phyloP scores from a whole-genome alignment of 805 yeast species.

The Wickerhamomyces ciferrii region DNA sequence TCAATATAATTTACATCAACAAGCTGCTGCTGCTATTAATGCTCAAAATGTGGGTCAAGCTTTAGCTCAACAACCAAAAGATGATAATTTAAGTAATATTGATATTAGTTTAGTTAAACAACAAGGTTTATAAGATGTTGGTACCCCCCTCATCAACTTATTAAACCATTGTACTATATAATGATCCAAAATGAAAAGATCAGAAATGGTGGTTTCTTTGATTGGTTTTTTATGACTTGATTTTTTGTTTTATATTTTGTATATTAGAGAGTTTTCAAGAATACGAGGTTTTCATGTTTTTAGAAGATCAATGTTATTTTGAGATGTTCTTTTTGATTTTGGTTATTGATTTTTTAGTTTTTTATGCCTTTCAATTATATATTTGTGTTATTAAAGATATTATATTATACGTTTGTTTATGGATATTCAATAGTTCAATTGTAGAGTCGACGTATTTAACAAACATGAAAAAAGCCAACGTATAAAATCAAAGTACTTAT shows the following conservation, averaged over 20 bases:
- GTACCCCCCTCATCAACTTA: no score
- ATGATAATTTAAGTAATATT: conserved; percentile 19
- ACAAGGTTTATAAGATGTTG: conserved; percentile 10
- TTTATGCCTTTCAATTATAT: background rate
- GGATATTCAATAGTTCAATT: no score
- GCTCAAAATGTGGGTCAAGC: background rate
- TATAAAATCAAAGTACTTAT: background rate
- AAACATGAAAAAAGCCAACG: background rate
- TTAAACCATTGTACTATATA: background rate
- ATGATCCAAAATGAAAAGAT: background rate
- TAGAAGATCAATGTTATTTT: background rate
- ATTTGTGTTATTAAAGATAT: background rate
- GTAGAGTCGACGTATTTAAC: no score
- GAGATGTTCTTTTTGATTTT: background rate
- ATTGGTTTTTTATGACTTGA: background rate
- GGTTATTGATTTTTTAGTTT: background rate
- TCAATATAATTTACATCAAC: conserved; percentile 1
- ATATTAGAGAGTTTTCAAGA: no score
- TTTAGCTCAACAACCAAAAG: conserved; percentile 9
- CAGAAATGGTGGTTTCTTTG: background rate
- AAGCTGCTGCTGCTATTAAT: background rate
- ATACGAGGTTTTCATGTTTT: no score
- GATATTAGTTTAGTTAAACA: conserved; percentile 21
- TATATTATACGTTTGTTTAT: background rate
- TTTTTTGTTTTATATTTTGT: background rate